phyloP scores from a whole-genome alignment of 345 rosid genomes.

The Noccaea caerulescens region DNA sequence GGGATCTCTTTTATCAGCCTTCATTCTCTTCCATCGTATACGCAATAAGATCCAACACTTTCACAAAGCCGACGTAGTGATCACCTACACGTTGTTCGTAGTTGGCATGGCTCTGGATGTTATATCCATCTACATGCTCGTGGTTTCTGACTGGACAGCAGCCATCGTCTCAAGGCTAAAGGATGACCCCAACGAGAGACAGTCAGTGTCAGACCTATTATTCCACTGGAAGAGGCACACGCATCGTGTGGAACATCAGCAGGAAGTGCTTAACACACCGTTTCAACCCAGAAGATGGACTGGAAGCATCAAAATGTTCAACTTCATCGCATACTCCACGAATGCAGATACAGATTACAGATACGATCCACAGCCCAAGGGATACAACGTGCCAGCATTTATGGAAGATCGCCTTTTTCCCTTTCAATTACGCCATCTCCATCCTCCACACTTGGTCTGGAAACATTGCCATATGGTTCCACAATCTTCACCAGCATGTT shows the following conservation, averaged over 20 bases:
- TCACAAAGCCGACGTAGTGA: conserved; percentile 15
- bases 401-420: background rate
- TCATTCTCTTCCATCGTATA: background rate
- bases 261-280: background rate
- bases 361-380: background rate
- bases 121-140: background rate
- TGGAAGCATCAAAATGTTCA: conserved; percentile 8
- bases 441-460: conserved; percentile 12
- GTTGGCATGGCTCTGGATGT: conserved; percentile 26
- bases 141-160: conserved; percentile 26
- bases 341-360: conserved; percentile 13
- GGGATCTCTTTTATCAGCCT: conserved; percentile 29
- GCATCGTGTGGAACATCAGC: too few species aligned
- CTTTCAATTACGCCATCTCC: background rate
- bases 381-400: background rate
- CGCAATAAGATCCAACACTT: conserved; percentile 26
- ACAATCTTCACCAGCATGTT: background rate
- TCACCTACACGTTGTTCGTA: conserved; percentile 26
- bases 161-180: conserved; percentile 2
- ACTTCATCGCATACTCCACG: conserved; percentile 27
- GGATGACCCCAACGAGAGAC: background rate
- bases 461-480: background rate
- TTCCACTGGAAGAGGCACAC: too few species aligned
- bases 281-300: conserved; percentile 22
- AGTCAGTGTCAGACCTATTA: background rate